These are phyloP conservation scores for Penicillium arizonense DNA, from an alignment of 495 filamentous ascomycete genomes.

Conservation along the genomic window DNA sequence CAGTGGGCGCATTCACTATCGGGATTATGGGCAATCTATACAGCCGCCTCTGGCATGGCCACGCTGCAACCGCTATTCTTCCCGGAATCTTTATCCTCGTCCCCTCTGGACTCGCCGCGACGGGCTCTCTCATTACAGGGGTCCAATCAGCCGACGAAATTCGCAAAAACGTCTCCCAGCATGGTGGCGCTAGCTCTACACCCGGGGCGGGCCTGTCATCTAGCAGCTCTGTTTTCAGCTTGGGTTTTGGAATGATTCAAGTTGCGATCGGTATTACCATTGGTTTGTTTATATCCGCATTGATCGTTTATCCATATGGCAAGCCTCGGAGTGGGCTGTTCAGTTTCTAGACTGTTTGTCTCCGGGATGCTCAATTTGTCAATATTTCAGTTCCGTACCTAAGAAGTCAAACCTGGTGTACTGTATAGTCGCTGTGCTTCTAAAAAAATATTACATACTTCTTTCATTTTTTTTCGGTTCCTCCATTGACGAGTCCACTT, in stretches of 20 bases:
- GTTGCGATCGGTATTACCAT: slow-evolving; percentile 90
- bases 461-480: too few species aligned
- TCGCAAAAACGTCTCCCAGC: slow-evolving; percentile 46
- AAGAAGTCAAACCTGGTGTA: too few species aligned
- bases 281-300: slow-evolving; percentile 76
- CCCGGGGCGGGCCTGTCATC: slow-evolving; percentile 15
- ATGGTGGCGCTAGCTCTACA: slow-evolving; percentile 1
- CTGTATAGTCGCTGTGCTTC: too few species aligned
- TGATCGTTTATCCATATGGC: slow-evolving; percentile 84
- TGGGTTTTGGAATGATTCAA: slow-evolving; percentile 58
- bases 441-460: too few species aligned
- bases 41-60: slow-evolving; percentile 71
- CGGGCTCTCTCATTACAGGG: slow-evolving; percentile 73
- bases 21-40: slow-evolving; percentile 84
- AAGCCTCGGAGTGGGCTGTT: slow-evolving; percentile 84
- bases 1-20: slow-evolving; percentile 76
- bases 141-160: slow-evolving; percentile 75
- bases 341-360: slow-evolving; percentile 57
- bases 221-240: slow-evolving; percentile 23
- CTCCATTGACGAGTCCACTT: too few species aligned
- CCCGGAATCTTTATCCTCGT: slow-evolving; percentile 92
- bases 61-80: slow-evolving; percentile 80
- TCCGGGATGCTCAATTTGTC: neutral
- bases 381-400: too few species aligned
- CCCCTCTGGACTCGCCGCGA: slow-evolving; percentile 78